phyloP scores from a whole-genome alignment of 306 rosid genomes.

The Acmispon strigosus region DNA sequence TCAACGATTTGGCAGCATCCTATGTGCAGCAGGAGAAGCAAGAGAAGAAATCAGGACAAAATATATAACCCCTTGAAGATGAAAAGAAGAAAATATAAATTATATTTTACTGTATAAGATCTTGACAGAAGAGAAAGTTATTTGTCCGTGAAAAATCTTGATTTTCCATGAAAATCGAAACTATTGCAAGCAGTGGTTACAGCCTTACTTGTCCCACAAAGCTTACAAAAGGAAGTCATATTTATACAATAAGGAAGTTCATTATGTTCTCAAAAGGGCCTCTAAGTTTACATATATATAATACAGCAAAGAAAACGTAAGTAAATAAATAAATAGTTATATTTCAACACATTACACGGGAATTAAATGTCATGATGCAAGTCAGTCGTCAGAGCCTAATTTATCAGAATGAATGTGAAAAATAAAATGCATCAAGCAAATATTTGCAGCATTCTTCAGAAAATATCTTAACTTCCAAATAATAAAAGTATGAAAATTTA shows the following conservation, averaged over 20 bases:
- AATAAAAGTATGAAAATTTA: neutral
- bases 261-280: neutral
- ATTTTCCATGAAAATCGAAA: slow-evolving; percentile 4
- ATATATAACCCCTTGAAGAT: neutral
- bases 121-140: neutral
- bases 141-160: neutral
- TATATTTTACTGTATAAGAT: neutral
- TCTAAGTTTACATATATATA: neutral
- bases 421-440: neutral
- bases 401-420: neutral
- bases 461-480: neutral
- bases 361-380: neutral
- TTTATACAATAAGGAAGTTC: neutral
- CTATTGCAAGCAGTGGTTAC: neutral
- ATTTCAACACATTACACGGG: neutral
- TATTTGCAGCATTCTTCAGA: neutral
- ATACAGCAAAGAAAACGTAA: neutral
- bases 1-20: slow-evolving; percentile 94
- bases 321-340: neutral
- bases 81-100: neutral
- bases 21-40: slow-evolving; percentile 17
- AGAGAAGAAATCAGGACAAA: slow-evolving; percentile 3
- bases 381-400: neutral
- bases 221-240: neutral
- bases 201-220: neutral